Evolutionary conservation across 371 early-diverging fungal genomes (phyloP), one percentile per base, ranked within the genome.

Genomic region (Rhizopus sp.): DNA sequence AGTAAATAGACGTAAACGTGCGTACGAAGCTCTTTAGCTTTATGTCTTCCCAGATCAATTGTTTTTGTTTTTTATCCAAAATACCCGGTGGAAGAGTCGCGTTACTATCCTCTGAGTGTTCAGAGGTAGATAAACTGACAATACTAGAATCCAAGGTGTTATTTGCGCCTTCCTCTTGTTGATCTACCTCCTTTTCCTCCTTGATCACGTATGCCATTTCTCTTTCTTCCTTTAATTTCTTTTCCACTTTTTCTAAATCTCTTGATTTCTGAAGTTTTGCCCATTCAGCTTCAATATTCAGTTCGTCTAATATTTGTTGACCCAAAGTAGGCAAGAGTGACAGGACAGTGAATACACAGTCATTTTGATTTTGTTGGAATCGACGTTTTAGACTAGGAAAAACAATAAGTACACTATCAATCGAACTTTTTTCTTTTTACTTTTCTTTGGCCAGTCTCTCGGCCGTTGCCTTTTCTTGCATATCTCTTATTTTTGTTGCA

Each of bases 361-460:
- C 97, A 54, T 88, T 86, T 68, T 91, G 93, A 71, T 94, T 94
- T 74, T 93, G 92, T 59, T 94, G 92, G 63, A 95, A 95, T n/a
- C 95, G 89, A 41, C 91, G 82, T 57, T 88, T 88, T 50, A 94
- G 76, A 60, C 91, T 93, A 66, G 5, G 10, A 23, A 39, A 40
- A 47, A 46, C 34, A 33, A 31, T 40, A 55, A 33, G 53, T 2
- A 9, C n/a, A 46, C 15, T 44, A 35, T 55, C 34, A 8, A 7
- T 41, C 29, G 9, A 33, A 3, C 23, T 12, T 17, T 45, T 30
- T 33, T 23, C 9, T 3, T 54, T 78, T 58, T 83, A 91, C 92
- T 93, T 90, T 83, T 90, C 88, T 71, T 82, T 84, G 3, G 93
- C 90, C 13, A 83, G 61, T 61, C 86, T 70, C 38, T 91, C 87